Conservation (phyloP, 371 early-diverging fungal species). For the Capillidium heterosporum region DNA sequence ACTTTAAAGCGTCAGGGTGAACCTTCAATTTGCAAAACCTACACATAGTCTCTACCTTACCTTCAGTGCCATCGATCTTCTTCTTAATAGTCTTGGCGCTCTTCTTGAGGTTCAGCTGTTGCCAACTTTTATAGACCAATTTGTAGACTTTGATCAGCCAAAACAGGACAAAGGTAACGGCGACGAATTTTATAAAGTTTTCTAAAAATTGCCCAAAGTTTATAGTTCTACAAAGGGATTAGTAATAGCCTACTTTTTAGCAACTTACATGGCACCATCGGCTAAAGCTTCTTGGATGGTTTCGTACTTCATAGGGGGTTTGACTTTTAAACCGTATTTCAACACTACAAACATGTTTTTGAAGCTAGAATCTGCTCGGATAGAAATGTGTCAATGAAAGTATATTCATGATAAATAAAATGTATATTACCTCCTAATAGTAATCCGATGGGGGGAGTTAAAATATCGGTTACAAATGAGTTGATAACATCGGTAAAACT, state of each 20-base stretch:
- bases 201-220: conserved; percentile 2
- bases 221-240: background rate
- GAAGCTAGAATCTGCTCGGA: background rate
- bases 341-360: conserved; percentile 4
- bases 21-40: no score
- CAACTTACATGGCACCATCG: conserved; percentile 5
- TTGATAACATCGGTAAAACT: conserved; percentile 4
- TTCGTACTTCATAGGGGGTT: background rate
- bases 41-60: no score
- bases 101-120: no score
- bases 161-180: conserved; percentile 1
- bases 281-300: background rate
- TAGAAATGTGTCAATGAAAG: background rate
- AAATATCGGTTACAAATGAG: conserved; percentile 4
- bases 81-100: no score
- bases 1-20: no score
- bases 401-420: background rate
- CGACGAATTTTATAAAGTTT: background rate
- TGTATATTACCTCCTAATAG: background rate
- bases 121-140: background rate
- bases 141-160: conserved; percentile 1
- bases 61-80: no score
- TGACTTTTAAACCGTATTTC: background rate
- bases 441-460: background rate
- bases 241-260: background rate